These are phyloP conservation scores for Colletotrichum sp. DNA, from an alignment of 2,329 filamentous ascomycete genomes.

Conservation along the genomic window DNA sequence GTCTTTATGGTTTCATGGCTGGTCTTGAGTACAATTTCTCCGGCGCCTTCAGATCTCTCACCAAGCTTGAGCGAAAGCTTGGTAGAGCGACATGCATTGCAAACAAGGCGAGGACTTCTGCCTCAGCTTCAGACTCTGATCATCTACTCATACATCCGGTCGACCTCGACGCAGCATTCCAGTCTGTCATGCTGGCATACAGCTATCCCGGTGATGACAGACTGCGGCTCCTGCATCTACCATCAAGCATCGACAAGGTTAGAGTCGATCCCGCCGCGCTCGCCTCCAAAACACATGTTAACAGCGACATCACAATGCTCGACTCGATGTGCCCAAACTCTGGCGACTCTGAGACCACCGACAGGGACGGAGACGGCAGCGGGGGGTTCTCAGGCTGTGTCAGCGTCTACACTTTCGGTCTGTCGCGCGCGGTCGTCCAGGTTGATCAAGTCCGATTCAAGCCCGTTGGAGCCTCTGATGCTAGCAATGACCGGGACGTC, in stretches of 20 bases:
- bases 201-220: constrained; percentile 31
- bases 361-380: not conserved
- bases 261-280: constrained; percentile 17
- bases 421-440: constrained; percentile 14
- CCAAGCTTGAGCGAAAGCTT: constrained; percentile 17
- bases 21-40: constrained; percentile 22
- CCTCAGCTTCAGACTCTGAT: not conserved
- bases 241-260: constrained; percentile 27
- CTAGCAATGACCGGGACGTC: not conserved
- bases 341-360: not conserved
- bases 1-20: constrained; percentile 18
- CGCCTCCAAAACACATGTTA: not conserved
- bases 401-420: constrained; percentile 19
- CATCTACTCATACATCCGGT: constrained; percentile 33
- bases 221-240: constrained; percentile 33
- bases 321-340: not conserved
- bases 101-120: not conserved
- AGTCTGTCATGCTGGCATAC: constrained; percentile 33
- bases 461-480: constrained; percentile 20
- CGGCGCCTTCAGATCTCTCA: constrained; percentile 13
- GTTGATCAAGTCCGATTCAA: constrained; percentile 22
- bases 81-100: not conserved
- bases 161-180: constrained; percentile 36
- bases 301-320: not conserved
- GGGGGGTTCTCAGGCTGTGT: constrained; percentile 6